These are phyloP conservation scores for Leucocoprinus sp. DNA, from an alignment of 768 basidiomycete genomes.

Conservation along the genomic window DNA sequence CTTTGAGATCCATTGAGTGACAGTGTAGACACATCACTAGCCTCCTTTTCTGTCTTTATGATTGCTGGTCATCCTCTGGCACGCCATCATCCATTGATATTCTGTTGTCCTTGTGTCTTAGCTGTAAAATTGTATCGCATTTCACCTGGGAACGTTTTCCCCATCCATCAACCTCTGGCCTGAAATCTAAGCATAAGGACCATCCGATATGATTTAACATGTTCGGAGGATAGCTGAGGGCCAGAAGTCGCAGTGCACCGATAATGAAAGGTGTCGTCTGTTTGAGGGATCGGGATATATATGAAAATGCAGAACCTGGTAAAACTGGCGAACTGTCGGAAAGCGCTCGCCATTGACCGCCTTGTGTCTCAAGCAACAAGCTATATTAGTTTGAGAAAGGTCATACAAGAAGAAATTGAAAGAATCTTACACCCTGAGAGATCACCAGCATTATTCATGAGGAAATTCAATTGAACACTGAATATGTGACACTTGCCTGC, in stretches of 20 bases:
- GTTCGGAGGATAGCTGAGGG: conserved; percentile 44
- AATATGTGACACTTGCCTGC: conserved; percentile 22
- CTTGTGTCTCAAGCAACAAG: conserved; percentile 68
- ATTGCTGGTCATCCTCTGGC: background rate
- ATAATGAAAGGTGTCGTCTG: conserved; percentile 74
- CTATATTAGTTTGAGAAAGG: conserved; percentile 28
- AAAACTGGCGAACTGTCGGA: conserved; percentile 58
- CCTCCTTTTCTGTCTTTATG: background rate
- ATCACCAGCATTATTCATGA: background rate
- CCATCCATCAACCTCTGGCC: conserved; percentile 78
- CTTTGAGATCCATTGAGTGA: conserved; percentile 19
- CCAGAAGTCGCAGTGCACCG: conserved; percentile 68
- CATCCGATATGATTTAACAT: conserved; percentile 66
- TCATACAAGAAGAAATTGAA: background rate
- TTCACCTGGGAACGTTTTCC: conserved; percentile 71
- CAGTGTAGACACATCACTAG: conserved; percentile 7
- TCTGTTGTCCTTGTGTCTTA: conserved; percentile 18
- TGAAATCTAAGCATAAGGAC: conserved; percentile 78
- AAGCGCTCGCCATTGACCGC: conserved; percentile 77
- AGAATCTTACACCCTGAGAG: conserved; percentile 17
- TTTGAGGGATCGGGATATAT: conserved; percentile 71
- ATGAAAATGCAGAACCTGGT: conserved; percentile 73
- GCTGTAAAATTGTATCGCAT: conserved; percentile 57
- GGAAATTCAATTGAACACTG: background rate
- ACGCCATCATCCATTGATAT: background rate